These are phyloP conservation scores for Acanthamoeba castellanii DNA, from an alignment of 208 protist species.

Conservation along the genomic window DNA sequence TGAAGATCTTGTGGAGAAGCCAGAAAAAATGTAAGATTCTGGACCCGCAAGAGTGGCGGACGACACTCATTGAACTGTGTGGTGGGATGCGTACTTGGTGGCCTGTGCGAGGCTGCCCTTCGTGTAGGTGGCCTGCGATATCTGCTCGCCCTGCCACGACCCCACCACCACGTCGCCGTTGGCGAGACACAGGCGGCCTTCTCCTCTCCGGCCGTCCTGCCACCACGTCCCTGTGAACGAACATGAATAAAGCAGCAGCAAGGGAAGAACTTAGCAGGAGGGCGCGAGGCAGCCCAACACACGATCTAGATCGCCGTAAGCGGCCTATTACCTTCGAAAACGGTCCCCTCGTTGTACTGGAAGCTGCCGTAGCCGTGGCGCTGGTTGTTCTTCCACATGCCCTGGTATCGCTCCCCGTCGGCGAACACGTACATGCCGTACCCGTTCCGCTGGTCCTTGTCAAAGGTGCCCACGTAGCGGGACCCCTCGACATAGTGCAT, in stretches of 20 bases:
- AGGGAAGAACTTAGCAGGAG: too few species aligned
- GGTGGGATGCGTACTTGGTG: not conserved
- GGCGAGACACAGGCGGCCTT: not conserved
- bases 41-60: too few species aligned
- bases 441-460: slow-evolving; percentile 16
- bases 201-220: not conserved
- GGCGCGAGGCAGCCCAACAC: too few species aligned
- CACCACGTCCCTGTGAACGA: slow-evolving; percentile 1
- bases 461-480: slow-evolving; percentile 29
- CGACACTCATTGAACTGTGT: too few species aligned
- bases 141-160: slow-evolving; percentile 28
- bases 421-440: slow-evolving; percentile 46
- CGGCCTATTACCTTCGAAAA: slow-evolving; percentile 1
- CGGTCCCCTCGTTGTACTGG: slow-evolving; percentile 36
- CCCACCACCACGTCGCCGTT: slow-evolving; percentile 42
- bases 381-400: slow-evolving; percentile 53
- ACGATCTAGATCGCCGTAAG: not conserved
- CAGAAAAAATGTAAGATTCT: not conserved
- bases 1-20: not conserved
- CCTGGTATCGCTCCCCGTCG: slow-evolving; percentile 49
- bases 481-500: slow-evolving; percentile 21
- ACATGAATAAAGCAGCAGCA: too few species aligned
- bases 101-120: slow-evolving; percentile 40
- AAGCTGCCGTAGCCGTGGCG: slow-evolving; percentile 43
- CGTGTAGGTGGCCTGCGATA: not conserved